Evolutionary conservation across 192 early-diverging fungal species (phyloP).

Genomic region (Spizellomyces sp.): DNA sequence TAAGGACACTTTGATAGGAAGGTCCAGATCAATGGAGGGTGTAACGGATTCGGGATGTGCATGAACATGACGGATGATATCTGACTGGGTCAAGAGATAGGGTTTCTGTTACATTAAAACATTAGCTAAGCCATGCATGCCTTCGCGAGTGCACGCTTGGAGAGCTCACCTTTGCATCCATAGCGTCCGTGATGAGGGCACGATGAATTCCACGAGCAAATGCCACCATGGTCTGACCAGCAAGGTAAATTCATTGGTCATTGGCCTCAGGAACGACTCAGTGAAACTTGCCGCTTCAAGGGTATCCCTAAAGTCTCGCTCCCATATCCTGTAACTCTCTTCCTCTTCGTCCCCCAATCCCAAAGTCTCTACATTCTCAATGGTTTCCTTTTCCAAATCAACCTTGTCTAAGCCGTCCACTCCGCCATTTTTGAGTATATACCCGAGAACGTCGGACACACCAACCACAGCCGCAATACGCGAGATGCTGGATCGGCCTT

Average conservation of each 20-base stretch:
- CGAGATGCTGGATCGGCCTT: conserved; percentile 1
- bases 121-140: too few relatives aligned
- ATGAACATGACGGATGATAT: conserved; percentile 56
- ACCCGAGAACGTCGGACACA: conserved; percentile 9
- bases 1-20: conserved; percentile 14
- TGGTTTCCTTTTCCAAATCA: conserved; percentile 1
- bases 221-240: conserved; percentile 28
- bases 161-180: not conserved
- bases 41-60: conserved; percentile 44
- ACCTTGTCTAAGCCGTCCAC: not conserved
- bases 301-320: conserved; percentile 44
- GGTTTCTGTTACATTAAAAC: conserved; percentile 11
- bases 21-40: conserved; percentile 37
- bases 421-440: conserved; percentile 2
- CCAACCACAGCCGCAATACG: conserved; percentile 12
- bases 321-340: conserved; percentile 47
- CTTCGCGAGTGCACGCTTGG: too few relatives aligned
- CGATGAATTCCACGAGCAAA: conserved; percentile 64
- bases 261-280: not conserved
- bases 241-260: not conserved
- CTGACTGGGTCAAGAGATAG: conserved; percentile 64
- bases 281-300: conserved; percentile 27
- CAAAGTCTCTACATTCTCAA: conserved; percentile 9
- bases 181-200: conserved; percentile 56
- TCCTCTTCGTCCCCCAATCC: conserved; percentile 36